Evolutionary conservation across 257 asterid species (phyloP).

Genomic region (Jacaranda copaia): DNA sequence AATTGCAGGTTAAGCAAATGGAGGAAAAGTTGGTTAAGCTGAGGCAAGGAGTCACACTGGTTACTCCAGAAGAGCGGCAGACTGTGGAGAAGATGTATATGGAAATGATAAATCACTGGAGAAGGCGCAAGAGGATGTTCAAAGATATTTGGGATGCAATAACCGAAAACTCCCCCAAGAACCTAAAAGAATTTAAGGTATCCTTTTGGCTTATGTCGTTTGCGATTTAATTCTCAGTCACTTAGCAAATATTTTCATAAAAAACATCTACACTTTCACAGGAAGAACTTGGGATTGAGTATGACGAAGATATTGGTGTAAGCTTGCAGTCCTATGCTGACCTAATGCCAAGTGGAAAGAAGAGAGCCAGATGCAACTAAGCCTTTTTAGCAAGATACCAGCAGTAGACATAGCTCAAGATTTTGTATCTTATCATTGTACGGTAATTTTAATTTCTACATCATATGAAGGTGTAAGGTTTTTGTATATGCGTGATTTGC

Average conservation of each 20-base stretch:
- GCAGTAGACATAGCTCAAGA: conserved; percentile 11
- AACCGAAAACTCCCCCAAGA: conserved; percentile 93
- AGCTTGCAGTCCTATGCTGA: conserved; percentile 77
- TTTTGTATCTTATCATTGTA: conserved; percentile 1
- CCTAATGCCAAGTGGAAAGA: conserved; percentile 61
- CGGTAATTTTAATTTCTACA: conserved; percentile 29
- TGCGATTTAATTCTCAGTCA: not conserved
- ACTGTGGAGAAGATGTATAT: conserved; percentile 63
- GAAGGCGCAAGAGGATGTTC: conserved; percentile 92
- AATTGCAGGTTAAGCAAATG: conserved; percentile 72
- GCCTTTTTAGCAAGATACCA: conserved; percentile 2
- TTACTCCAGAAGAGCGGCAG: conserved; percentile 81
- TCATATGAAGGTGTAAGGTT: not conserved
- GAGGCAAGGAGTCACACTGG: conserved; percentile 84
- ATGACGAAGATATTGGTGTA: conserved; percentile 87
- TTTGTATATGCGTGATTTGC: conserved; percentile 9
- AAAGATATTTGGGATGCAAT: conserved; percentile 93
- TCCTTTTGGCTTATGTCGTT: not conserved
- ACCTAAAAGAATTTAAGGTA: conserved; percentile 87
- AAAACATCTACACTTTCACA: conserved; percentile 36
- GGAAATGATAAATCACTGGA: conserved; percentile 76
- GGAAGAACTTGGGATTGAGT: conserved; percentile 96
- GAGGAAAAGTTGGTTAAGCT: conserved; percentile 78
- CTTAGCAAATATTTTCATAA: not conserved
- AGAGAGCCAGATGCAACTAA: conserved; percentile 60